A percentile compares a stretch with the other conserved stretches of the same genome.
Evolutionary conservation across 1,284 basidiomycete species (phyloP).

Genomic region (Malassezia sympodialis): DNA sequence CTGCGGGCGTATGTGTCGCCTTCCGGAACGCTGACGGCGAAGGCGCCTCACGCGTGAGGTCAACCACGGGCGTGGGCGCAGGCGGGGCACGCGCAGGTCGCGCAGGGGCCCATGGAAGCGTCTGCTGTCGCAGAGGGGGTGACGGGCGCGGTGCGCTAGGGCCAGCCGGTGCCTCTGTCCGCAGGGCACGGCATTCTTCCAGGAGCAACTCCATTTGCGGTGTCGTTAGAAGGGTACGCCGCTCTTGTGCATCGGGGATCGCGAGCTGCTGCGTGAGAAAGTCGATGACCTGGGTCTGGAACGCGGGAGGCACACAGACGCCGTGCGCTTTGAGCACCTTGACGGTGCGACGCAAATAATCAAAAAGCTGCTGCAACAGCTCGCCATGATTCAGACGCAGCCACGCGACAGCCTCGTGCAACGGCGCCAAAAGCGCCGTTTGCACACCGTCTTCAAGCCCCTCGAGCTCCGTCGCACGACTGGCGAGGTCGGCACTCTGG

Average conservation of each 20-base stretch:
- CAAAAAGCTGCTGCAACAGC: conserved; percentile 35
- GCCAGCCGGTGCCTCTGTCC: conserved; percentile 16
- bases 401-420: conserved; percentile 37
- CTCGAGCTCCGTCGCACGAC: conserved; percentile 8
- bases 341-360: conserved; percentile 34
- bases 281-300: conserved; percentile 28
- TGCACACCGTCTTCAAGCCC: conserved; percentile 3
- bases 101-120: conserved; percentile 10
- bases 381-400: conserved; percentile 47
- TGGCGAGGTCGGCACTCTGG: conserved; percentile 24
- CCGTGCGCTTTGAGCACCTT: conserved; percentile 26
- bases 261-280: conserved; percentile 38
- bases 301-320: conserved; percentile 22
- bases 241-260: conserved; percentile 22
- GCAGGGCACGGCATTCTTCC: conserved; percentile 15
- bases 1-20: conserved; percentile 4
- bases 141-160: conserved; percentile 15
- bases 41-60: conserved; percentile 4
- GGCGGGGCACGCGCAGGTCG: neutral
- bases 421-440: conserved; percentile 27
- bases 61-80: conserved; percentile 1
- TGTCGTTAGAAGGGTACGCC: conserved; percentile 31
- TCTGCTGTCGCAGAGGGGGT: conserved; percentile 12
- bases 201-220: conserved; percentile 35
- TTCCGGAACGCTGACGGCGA: neutral